These are phyloP conservation scores for Penicillium coprophilum DNA, from an alignment of 495 filamentous ascomycete species.

Conservation along the genomic window DNA sequence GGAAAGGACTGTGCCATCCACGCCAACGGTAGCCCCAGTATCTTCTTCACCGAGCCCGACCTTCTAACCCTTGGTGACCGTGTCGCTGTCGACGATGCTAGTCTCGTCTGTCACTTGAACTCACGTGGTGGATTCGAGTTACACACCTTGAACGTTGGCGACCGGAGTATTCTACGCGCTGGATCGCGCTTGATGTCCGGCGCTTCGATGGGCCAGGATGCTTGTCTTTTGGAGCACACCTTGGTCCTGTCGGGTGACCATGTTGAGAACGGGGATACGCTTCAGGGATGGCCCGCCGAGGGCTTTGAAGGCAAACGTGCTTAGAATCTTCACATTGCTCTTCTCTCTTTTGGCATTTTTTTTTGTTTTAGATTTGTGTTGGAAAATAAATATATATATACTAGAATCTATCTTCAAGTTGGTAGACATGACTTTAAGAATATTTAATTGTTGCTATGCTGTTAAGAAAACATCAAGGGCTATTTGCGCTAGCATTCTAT, in stretches of 20 bases:
- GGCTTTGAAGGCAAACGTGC: slow-evolving; percentile 26
- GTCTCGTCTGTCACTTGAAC: slow-evolving; percentile 47
- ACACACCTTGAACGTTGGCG: slow-evolving; percentile 41
- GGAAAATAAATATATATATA: not conserved
- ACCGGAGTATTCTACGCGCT: slow-evolving; percentile 42
- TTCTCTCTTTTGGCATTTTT: not conserved
- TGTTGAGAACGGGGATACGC: slow-evolving; percentile 39
- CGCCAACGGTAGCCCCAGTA: slow-evolving; percentile 40
- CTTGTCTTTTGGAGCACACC: slow-evolving; percentile 48
- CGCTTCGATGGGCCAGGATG: slow-evolving; percentile 43
- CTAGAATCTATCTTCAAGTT: not conserved
- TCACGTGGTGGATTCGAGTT: slow-evolving; percentile 48
- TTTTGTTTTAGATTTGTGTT: not conserved
- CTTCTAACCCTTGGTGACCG: slow-evolving; percentile 45
- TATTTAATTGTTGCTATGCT: not conserved
- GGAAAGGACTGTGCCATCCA: slow-evolving; percentile 48
- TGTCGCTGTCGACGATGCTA: slow-evolving; percentile 48
- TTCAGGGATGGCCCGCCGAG: slow-evolving; percentile 52
- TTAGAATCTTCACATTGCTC: not conserved
- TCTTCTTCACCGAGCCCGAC: slow-evolving; percentile 52
- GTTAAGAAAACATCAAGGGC: not conserved
- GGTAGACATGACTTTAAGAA: not conserved
- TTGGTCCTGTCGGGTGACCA: slow-evolving; percentile 47
- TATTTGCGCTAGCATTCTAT: not conserved
- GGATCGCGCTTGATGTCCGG: slow-evolving; percentile 44